phyloP scores from a whole-genome alignment of 2,329 filamentous ascomycete species.

The Arthrobotrys sphaeroides region DNA sequence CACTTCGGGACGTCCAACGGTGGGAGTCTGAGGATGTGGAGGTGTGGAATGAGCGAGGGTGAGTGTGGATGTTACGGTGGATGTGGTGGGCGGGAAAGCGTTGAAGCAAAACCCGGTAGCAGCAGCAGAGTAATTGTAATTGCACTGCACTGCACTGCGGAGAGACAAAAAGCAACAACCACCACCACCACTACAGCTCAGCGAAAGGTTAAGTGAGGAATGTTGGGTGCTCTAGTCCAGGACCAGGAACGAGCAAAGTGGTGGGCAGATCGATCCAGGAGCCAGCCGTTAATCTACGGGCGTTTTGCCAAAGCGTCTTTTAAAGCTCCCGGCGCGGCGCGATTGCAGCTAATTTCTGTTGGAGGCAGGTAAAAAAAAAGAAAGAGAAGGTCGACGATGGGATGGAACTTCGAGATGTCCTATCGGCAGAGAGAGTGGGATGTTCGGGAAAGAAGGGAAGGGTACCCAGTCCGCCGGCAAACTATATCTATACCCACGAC shows the following conservation, averaged over 20 bases:
- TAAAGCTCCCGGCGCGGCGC: conserved; percentile 5
- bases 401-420: not conserved
- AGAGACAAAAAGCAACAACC: conserved; percentile 16
- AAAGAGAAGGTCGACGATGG: not conserved
- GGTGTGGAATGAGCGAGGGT: not conserved
- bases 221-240: conserved; percentile 7
- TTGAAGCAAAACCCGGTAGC: conserved; percentile 11
- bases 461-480: conserved; percentile 47
- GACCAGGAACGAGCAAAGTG: not conserved
- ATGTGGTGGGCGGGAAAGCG: conserved; percentile 18
- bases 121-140: not conserved
- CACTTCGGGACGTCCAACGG: not conserved
- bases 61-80: not conserved
- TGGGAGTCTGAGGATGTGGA: not conserved
- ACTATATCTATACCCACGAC: conserved; percentile 9
- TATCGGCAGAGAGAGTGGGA: conserved; percentile 14
- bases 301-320: conserved; percentile 6
- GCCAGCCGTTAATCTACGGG: conserved; percentile 7
- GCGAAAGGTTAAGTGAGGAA: not conserved
- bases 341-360: not conserved
- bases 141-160: not conserved
- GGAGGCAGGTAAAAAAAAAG: not conserved
- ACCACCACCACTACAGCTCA: not conserved
- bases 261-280: conserved; percentile 4
- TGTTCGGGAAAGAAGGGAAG: conserved; percentile 48